These are phyloP conservation scores for Aegilops longissima DNA, from an alignment of 176 grass and related monocot species.

Conservation along the genomic window DNA sequence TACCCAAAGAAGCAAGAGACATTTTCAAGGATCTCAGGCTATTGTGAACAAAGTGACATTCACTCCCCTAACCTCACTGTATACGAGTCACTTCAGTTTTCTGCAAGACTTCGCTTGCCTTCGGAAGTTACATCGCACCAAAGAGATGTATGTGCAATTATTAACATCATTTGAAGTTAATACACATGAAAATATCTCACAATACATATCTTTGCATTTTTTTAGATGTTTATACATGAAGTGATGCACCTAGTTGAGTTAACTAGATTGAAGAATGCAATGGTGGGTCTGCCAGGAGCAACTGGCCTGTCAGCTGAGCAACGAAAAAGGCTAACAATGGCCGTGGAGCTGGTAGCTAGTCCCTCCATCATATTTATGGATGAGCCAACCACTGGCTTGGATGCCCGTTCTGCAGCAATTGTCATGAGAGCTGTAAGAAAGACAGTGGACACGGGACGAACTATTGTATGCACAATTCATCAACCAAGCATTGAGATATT, in stretches of 20 bases:
- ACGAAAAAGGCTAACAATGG: constrained; percentile 77
- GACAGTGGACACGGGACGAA: constrained; percentile 79
- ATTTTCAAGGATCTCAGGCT: constrained; percentile 75
- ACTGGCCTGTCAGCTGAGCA: constrained; percentile 73
- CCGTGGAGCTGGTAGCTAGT: constrained; percentile 74
- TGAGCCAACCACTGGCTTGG: constrained; percentile 79
- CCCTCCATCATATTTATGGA: constrained; percentile 93
- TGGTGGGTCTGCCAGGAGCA: constrained; percentile 57
- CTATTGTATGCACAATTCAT: constrained; percentile 89
- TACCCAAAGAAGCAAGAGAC: constrained; percentile 75
- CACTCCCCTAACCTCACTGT: constrained; percentile 76
- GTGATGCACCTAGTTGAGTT: constrained; percentile 81
- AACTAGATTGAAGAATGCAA: constrained; percentile 53
- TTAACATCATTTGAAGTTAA: not conserved
- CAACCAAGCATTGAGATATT: constrained; percentile 87
- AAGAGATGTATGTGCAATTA: constrained; percentile 58
- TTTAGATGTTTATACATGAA: constrained; percentile 80
- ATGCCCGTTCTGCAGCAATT: constrained; percentile 80
- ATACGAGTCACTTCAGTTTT: constrained; percentile 72
- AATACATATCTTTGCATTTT: not conserved
- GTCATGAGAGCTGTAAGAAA: constrained; percentile 82
- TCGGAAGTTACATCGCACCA: constrained; percentile 44
- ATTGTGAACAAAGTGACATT: constrained; percentile 81
- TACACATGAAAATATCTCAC: not conserved
- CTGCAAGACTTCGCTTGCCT: constrained; percentile 75